Base-by-base conservation (phyloP, 73 alveolate genomes). In the Stentor roeselii region DNA sequence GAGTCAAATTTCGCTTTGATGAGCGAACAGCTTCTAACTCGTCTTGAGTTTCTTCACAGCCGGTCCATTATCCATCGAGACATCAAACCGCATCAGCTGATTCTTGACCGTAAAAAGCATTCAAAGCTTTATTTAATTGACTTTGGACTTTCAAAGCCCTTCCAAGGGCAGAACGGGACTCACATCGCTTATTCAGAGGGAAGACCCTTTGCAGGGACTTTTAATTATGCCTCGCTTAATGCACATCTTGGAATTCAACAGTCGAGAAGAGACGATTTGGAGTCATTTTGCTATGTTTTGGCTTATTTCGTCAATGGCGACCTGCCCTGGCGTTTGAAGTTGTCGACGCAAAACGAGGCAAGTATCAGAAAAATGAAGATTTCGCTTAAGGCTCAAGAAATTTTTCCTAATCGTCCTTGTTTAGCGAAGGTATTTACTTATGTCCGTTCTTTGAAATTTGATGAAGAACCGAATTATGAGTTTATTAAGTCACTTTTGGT, bases 101-200 rank as follows among this genome's bases (percentile, higher is more conserved):
- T 58, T 21, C 74, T 58, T 58, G 74, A 31, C 15, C 27, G 15
- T 21, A 31, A 58, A 21, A 21, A 21, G n/a, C 41, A 67, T 2
- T 15, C 14, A 67, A 67, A 21, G 1, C 50, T 67, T 21, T 67
- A 67, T 67, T 35, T 87, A 3, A 84, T 87, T 38, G 96, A 91
- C 90, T 93, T 89, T 90, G 98, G 98, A 34, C 77, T 93, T 27
- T 92, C 97, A 36, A 93, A 93, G 84, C 76, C 83, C 39, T 93
- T 87, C 83, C 91, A 93, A 59, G 77, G 86, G 4, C 85, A 61
- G 50, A 76, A 85, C 27, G 90, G 90, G 11, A 36, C 76, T 67
- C 96, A 90, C 59, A 90, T 90, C 36, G 88, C 92, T 3, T 90
- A 78, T 59, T 78, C 67, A 35, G 96, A 90, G 30, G 87, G 85